Evolutionary conservation across 208 protist genomes (phyloP), one percentile per base, ranked within the genome.

Genomic region (Leishmania tropica): DNA sequence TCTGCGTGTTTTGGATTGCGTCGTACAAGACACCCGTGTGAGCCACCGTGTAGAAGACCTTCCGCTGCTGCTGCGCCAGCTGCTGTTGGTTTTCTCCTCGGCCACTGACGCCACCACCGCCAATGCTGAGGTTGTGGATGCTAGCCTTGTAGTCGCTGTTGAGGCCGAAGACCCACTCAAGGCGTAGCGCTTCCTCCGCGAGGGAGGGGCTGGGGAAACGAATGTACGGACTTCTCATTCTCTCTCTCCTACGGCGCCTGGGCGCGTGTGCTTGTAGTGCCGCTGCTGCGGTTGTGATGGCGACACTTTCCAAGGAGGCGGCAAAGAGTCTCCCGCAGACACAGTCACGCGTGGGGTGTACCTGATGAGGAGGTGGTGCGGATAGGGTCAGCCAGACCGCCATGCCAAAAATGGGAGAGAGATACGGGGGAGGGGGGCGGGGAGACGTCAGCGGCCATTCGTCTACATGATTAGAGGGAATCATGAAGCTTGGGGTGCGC

Each of bases 1-100:
- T 74, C 88, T 99, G 98, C 51, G 89, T 92, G 83, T 98, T 93
- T 54, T 92, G 85, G 15, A 94, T 78, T 19, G 93, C 88, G 80
- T 99, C 96, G 87, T 99, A 99, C 58, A 99, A 91, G 45, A 99
- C 87, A 68, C 92, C 98, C 21, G 93, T 93, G 88, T 99, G 96
- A 3, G 88, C 96, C 31, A 98, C 75, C 8, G 90, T 79, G 87
- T 99, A 99, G 86, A 99, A 99, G 62, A 99, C 90, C 10, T 88
- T 85, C 21, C 92, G 92, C 76, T 96, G 83, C 79, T 94, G 64
- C 73, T 40, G 48, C 54, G 70, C 13, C 73, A 37, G 76, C 45
- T 78, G 76, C 24, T 35, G n/a, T 31, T 70, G 35, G 48, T 17
- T 53, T 21, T 8, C 58, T 37, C 37, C 56, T 35, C 28, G 21